Percentiles rank a stretch among this genome's conserved stretches.
Conservation (phyloP, 2,329 filamentous ascomycete species). For the Trichoderma guizhouense region DNA sequence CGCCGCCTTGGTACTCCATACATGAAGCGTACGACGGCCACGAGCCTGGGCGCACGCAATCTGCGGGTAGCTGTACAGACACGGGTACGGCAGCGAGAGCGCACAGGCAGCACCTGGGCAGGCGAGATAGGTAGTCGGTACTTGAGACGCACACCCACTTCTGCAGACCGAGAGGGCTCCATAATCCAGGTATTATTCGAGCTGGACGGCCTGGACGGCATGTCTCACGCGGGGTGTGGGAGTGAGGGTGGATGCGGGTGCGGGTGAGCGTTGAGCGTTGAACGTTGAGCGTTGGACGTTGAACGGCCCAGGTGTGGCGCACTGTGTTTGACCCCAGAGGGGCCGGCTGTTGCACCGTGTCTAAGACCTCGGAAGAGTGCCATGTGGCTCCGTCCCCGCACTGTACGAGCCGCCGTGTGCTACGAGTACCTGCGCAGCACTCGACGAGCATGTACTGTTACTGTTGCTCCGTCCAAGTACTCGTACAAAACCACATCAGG, state of each 20-base stretch:
- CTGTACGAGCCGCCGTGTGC: neutral
- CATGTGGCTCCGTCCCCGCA: conserved; percentile 7
- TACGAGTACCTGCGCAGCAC: neutral
- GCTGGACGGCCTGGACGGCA: conserved; percentile 15
- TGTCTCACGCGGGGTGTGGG: conserved; percentile 17
- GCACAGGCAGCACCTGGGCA: neutral
- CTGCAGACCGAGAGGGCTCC: conserved; percentile 15
- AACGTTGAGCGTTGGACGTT: neutral
- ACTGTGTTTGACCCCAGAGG: conserved; percentile 9
- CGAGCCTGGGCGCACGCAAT: neutral
- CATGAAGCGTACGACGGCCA: neutral
- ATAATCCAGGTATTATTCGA: conserved; percentile 17
- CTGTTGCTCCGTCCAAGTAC: neutral
- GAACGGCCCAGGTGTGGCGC: neutral
- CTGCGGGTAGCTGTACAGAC: neutral
- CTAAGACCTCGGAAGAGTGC: conserved; percentile 8
- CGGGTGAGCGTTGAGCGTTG: neutral
- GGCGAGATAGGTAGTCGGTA: neutral
- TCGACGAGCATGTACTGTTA: neutral
- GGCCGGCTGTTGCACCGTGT: conserved; percentile 7
- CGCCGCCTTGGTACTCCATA: conserved; percentile 11
- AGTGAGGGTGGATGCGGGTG: conserved; percentile 15
- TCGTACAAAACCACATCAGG: neutral
- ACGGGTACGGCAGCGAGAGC: neutral
- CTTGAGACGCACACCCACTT: neutral